These are phyloP conservation scores for Xylariomycetidae sp. DNA, from an alignment of 2,329 filamentous ascomycete species.

Conservation along the genomic window DNA sequence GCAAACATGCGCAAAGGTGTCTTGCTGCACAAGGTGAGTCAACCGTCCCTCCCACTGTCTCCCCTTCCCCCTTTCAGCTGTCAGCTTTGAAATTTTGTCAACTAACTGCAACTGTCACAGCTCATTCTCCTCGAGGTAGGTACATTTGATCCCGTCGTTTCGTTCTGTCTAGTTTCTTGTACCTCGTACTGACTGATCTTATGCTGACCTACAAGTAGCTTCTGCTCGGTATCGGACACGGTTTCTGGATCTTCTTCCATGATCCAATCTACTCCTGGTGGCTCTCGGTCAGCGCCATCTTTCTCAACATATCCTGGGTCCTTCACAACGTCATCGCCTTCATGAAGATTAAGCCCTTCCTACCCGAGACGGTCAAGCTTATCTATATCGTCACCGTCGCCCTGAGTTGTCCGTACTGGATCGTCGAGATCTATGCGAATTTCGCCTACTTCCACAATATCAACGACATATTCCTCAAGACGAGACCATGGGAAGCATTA, in stretches of 20 bases:
- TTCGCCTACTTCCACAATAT: conserved; percentile 59
- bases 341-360: conserved; percentile 62
- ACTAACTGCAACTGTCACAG: no score
- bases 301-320: conserved; percentile 58
- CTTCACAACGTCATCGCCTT: conserved; percentile 64
- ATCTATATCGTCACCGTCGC: conserved; percentile 57
- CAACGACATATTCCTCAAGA: conserved; percentile 47
- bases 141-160: neutral
- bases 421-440: conserved; percentile 61
- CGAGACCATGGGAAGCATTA: conserved; percentile 49
- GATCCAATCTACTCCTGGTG: conserved; percentile 54
- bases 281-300: conserved; percentile 54
- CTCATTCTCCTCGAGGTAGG: conserved; percentile 44
- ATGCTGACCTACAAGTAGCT: no score
- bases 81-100: no score
- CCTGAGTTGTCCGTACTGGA: conserved; percentile 58
- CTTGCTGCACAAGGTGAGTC: conserved; percentile 46
- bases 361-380: conserved; percentile 42
- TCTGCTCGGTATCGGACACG: conserved; percentile 49
- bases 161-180: neutral
- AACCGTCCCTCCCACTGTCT: no score
- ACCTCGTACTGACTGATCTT: conserved; percentile 3
- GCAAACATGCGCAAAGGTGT: conserved; percentile 44
- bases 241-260: no score
- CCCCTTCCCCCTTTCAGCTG: no score